These are phyloP conservation scores for Boletus subcaerulescens DNA, from an alignment of 768 basidiomycete species.

Conservation along the genomic window DNA sequence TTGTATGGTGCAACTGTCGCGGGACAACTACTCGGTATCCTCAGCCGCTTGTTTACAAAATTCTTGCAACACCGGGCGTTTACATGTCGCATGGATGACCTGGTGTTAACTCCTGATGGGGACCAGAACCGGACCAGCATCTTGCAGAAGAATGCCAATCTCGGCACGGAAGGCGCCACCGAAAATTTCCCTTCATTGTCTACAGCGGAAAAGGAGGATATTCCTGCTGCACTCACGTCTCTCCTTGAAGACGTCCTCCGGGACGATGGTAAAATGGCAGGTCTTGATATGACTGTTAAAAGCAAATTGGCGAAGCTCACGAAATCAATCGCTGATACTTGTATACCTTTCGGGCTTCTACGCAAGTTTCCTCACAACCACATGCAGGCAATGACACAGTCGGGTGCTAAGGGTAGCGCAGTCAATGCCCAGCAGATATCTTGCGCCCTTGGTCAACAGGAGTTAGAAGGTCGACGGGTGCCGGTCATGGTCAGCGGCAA, in stretches of 20 bases:
- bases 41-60: conserved; percentile 94
- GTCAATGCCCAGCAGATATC: conserved; percentile 98
- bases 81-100: conserved; percentile 98
- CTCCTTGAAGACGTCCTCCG: conserved; percentile 90
- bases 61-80: conserved; percentile 96
- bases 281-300: conserved; percentile 91
- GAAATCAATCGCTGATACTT: conserved; percentile 83
- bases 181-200: conserved; percentile 83
- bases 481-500: conserved; percentile 99
- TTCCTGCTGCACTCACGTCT: conserved; percentile 52
- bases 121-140: conserved; percentile 68
- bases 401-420: conserved; percentile 96
- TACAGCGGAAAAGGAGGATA: conserved; percentile 48
- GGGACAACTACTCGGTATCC: conserved; percentile 87
- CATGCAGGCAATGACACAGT: conserved; percentile 99
- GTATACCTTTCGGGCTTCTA: conserved; percentile 81
- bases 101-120: conserved; percentile 82
- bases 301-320: conserved; percentile 82
- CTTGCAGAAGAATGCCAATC: conserved; percentile 59
- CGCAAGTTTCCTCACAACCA: conserved; percentile 97
- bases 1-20: conserved; percentile 89
- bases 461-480: conserved; percentile 96
- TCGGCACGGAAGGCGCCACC: conserved; percentile 85
- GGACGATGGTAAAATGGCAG: conserved; percentile 97
- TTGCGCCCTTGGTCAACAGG: conserved; percentile 96